Conservation (phyloP, 306 rosid species). For the Alnus glutinosa region DNA sequence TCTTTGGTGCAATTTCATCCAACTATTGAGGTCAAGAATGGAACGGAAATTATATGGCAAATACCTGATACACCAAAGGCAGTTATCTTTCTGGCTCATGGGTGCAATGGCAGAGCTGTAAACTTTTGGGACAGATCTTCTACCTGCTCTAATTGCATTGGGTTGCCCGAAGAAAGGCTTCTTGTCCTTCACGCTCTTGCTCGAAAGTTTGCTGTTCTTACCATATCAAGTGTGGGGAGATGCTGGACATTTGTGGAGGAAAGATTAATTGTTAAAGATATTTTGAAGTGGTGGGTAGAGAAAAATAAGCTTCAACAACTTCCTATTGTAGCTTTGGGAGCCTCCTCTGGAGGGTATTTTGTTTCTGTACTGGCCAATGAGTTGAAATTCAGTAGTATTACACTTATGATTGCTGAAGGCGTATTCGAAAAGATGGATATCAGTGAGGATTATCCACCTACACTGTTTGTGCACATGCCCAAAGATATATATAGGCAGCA, state of each 20-base stretch:
- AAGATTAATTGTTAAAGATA: conserved; percentile 51
- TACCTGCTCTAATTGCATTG: conserved; percentile 67
- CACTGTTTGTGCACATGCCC: conserved; percentile 93
- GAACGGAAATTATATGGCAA: conserved; percentile 83
- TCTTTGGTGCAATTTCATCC: conserved; percentile 59
- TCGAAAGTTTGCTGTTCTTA: conserved; percentile 61
- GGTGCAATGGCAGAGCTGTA: conserved; percentile 68
- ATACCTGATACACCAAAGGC: conserved; percentile 79
- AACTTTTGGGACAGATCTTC: conserved; percentile 85
- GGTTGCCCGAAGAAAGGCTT: conserved; percentile 87
- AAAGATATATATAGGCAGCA: conserved; percentile 70
- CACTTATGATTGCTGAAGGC: conserved; percentile 90
- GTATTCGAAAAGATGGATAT: conserved; percentile 60
- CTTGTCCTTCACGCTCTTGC: conserved; percentile 74
- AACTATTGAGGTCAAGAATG: conserved; percentile 55
- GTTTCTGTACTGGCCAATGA: conserved; percentile 73
- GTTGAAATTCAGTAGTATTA: conserved; percentile 58
- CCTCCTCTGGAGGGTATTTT: conserved; percentile 91
- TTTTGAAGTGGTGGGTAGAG: conserved; percentile 68
- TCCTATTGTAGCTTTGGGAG: conserved; percentile 86
- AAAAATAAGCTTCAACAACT: conserved; percentile 60
- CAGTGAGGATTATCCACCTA: conserved; percentile 64
- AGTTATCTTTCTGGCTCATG: conserved; percentile 90
- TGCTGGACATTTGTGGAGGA: conserved; percentile 77
- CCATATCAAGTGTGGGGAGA: conserved; percentile 67